Evolutionary conservation across 2,329 filamentous ascomycete species (phyloP).

Genomic region (Fusarium armeniacum): DNA sequence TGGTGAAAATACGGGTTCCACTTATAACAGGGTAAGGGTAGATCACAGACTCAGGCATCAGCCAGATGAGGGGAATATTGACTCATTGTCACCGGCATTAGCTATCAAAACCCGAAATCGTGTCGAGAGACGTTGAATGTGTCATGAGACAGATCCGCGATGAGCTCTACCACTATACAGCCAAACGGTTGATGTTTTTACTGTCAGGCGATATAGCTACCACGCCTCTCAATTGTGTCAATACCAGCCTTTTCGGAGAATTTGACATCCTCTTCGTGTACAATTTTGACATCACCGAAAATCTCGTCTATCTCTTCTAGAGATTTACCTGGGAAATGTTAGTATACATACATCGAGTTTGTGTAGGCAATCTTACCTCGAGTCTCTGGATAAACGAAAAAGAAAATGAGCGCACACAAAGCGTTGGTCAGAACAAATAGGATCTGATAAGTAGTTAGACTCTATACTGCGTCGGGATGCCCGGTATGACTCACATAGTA

Average conservation of each 20-base stretch:
- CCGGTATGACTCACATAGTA: slow-evolving; percentile 53
- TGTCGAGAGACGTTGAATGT: too few relatives aligned
- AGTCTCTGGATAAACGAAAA: slow-evolving; percentile 56
- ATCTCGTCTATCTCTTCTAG: slow-evolving; percentile 59
- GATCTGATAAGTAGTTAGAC: slow-evolving; percentile 46
- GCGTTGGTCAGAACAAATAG: slow-evolving; percentile 58
- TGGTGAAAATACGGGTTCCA: too few relatives aligned
- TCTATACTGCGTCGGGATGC: accelerated
- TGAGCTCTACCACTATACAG: too few relatives aligned
- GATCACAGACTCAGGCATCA: too few relatives aligned
- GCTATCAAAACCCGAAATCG: too few relatives aligned
- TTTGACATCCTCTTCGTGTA: slow-evolving; percentile 44
- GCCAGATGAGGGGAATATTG: too few relatives aligned
- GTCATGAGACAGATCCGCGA: too few relatives aligned
- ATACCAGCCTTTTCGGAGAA: slow-evolving; percentile 39
- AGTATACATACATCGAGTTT: neutral
- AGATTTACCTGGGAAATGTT: slow-evolving; percentile 54
- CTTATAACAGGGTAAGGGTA: too few relatives aligned
- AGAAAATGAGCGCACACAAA: slow-evolving; percentile 55
- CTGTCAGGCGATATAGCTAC: neutral
- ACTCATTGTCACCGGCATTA: too few relatives aligned
- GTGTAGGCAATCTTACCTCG: slow-evolving; percentile 47
- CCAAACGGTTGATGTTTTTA: neutral
- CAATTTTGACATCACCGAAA: slow-evolving; percentile 56
- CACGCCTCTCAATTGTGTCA: slow-evolving; percentile 7